Conservation (phyloP, 2,329 filamentous ascomycete genomes). For the Fusarium scirpi region DNA sequence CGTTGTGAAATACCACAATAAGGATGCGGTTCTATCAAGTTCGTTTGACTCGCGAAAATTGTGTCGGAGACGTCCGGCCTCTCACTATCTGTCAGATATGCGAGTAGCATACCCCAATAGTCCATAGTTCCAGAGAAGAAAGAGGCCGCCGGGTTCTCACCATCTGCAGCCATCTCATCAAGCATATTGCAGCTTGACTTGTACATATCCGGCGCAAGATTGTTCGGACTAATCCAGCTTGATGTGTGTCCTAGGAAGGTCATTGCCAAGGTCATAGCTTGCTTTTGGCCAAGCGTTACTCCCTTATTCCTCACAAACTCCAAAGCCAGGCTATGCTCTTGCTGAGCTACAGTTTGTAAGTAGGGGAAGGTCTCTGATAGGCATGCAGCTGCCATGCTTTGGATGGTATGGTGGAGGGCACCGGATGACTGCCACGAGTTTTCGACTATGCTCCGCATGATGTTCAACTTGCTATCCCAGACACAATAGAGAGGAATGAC, state of each 20-base stretch:
- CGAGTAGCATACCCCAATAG: conserved; percentile 14
- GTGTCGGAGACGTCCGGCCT: neutral
- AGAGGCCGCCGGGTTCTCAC: neutral
- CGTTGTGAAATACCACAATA: conserved; percentile 1
- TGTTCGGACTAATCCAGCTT: conserved; percentile 9
- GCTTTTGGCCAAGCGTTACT: too few species aligned
- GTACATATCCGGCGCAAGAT: neutral
- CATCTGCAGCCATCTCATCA: neutral
- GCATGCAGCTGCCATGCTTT: conserved; percentile 18
- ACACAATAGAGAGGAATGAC: conserved; percentile 11
- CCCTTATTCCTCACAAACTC: too few species aligned
- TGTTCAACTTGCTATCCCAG: conserved; percentile 8
- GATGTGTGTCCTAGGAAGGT: conserved; percentile 8
- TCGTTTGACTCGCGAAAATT: neutral
- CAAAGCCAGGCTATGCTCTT: neutral
- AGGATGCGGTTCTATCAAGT: neutral
- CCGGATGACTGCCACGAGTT: neutral
- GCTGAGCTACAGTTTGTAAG: neutral
- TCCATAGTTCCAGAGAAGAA: conserved; percentile 10
- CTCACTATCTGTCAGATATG: conserved; percentile 1
- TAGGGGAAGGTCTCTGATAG: conserved; percentile 4
- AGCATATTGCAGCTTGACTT: conserved; percentile 1
- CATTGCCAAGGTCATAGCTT: neutral
- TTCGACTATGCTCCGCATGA: neutral
- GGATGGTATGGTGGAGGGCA: conserved; percentile 2